Conservation (phyloP, 2,329 filamentous ascomycete genomes). For the Cladosporium sp. region DNA sequence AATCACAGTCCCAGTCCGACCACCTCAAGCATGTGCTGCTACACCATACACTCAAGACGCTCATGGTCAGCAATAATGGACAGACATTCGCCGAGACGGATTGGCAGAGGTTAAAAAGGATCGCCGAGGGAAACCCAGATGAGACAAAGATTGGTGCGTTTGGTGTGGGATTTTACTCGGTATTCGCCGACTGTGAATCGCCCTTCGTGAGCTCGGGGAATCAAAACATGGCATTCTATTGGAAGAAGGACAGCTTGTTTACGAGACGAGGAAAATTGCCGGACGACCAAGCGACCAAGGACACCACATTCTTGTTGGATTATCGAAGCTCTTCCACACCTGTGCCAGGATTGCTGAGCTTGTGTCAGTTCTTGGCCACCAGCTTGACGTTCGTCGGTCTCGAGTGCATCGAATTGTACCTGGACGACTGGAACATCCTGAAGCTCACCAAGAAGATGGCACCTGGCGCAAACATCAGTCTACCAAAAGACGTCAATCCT, state of each 20-base stretch:
- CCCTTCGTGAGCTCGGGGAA: constrained; percentile 92
- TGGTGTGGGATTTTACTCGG: constrained; percentile 97
- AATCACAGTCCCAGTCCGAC: constrained; percentile 65
- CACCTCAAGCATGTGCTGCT: constrained; percentile 79
- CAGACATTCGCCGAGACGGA: constrained; percentile 85
- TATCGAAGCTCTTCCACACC: constrained; percentile 88
- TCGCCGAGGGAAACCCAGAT: constrained; percentile 98
- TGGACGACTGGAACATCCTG: constrained; percentile 83
- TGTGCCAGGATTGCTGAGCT: constrained; percentile 78
- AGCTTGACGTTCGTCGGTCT: constrained; percentile 94
- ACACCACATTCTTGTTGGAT: constrained; percentile 89
- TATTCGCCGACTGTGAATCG: constrained; percentile 97
- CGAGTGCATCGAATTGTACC: constrained; percentile 81
- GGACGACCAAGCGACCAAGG: constrained; percentile 58
- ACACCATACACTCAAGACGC: constrained; percentile 79
- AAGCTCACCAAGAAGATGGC: constrained; percentile 82
- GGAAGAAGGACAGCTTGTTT: constrained; percentile 97
- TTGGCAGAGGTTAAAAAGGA: constrained; percentile 90
- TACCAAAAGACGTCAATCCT: constrained; percentile 78
- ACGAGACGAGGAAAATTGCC: constrained; percentile 78
- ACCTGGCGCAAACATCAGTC: constrained; percentile 67
- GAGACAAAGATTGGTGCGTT: constrained; percentile 99
- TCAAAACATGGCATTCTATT: constrained; percentile 97
- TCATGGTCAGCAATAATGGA: constrained; percentile 93
- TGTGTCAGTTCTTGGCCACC: constrained; percentile 90